These are phyloP conservation scores for Alternaria metachromatica DNA, from an alignment of 2,329 filamentous ascomycete species.

Conservation along the genomic window DNA sequence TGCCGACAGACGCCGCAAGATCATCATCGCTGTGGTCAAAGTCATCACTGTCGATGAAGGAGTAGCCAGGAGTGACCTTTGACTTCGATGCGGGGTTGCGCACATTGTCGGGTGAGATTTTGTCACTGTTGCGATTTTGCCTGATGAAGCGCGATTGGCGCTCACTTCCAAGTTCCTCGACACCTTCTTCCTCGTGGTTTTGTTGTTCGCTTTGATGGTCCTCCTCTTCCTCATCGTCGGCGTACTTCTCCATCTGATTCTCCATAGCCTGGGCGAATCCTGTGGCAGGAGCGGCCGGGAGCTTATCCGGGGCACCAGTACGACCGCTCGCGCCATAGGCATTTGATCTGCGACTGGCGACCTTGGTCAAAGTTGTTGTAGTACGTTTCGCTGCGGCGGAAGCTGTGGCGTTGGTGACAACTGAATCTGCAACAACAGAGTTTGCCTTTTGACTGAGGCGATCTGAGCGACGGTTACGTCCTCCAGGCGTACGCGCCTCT, in stretches of 20 bases:
- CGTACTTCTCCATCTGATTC: slow-evolving; percentile 34
- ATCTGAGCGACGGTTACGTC: slow-evolving; percentile 31
- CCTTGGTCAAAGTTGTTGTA: slow-evolving; percentile 38
- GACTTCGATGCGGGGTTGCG: neutral
- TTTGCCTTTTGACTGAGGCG: slow-evolving; percentile 36
- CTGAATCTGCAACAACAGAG: slow-evolving; percentile 35
- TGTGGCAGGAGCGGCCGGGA: slow-evolving; percentile 32
- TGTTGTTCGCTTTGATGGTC: slow-evolving; percentile 3
- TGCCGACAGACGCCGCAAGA: slow-evolving; percentile 25
- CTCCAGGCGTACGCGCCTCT: slow-evolving; percentile 33
- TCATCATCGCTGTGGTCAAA: slow-evolving; percentile 29
- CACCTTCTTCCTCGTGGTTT: slow-evolving; percentile 14
- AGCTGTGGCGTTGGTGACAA: slow-evolving; percentile 25
- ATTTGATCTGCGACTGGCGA: slow-evolving; percentile 41
- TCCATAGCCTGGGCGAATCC: slow-evolving; percentile 45
- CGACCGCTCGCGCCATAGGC: slow-evolving; percentile 48
- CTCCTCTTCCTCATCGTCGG: slow-evolving; percentile 24
- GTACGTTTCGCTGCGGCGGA: slow-evolving; percentile 24
- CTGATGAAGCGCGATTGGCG: neutral
- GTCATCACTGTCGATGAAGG: slow-evolving; percentile 28
- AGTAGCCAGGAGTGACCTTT: slow-evolving; percentile 20
- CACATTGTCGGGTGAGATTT: slow-evolving; percentile 9
- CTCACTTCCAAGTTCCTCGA: slow-evolving; percentile 20
- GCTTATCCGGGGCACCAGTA: slow-evolving; percentile 37
- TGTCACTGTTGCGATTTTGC: slow-evolving; percentile 3